Evolutionary conservation across 208 protist genomes (phyloP), one percentile per base, ranked within the genome.

Genomic region (Tritrichomonas foetus): DNA sequence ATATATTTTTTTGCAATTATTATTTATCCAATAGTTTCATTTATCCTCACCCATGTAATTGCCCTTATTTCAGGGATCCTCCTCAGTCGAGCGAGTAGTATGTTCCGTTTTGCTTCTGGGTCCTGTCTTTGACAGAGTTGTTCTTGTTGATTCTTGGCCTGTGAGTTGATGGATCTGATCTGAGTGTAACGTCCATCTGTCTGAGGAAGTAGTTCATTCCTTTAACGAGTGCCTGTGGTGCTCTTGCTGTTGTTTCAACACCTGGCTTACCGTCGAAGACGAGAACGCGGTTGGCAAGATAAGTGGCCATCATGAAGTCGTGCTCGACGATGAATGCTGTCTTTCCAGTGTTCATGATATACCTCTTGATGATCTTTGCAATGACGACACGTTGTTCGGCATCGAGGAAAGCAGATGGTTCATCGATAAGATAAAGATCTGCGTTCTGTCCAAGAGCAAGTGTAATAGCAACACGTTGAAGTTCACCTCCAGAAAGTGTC

Each of bases 301-400:
- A 99, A 0, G 98, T 99, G 89, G 98, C 98, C 94, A 95, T 95
- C 95, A 99, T 99, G 96, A 99, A 99, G 96, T 99, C 99, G 97
- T 99, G 99, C 96, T 99, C 99, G 53, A 99, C 99, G 94, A 99
- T 97, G 96, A 99, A 99, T 25, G 98, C 98, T 93, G 98, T 99
- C 95, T 99, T 98, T 96, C 99, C 99, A 80, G 97, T 96, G 96
- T 99, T 98, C 55, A 99, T 96, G 94, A 99, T 99, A 96, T 99
- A 95, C 27, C 96, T 9, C 92, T 96, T 96, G 95, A 96, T 97
- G 47, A 96, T 94, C 94, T 99, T 99, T 14, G 98, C 96, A 75
- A 98, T 97, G 94, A 99, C 97, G 94, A 99, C 98, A 98, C 99
- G 98, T 96, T 99, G 99, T 95, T 99, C 99, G 25, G 98, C 99